Evolutionary conservation across 2,329 filamentous ascomycete species (phyloP).

Genomic region (Rasamsonia emersonii): DNA sequence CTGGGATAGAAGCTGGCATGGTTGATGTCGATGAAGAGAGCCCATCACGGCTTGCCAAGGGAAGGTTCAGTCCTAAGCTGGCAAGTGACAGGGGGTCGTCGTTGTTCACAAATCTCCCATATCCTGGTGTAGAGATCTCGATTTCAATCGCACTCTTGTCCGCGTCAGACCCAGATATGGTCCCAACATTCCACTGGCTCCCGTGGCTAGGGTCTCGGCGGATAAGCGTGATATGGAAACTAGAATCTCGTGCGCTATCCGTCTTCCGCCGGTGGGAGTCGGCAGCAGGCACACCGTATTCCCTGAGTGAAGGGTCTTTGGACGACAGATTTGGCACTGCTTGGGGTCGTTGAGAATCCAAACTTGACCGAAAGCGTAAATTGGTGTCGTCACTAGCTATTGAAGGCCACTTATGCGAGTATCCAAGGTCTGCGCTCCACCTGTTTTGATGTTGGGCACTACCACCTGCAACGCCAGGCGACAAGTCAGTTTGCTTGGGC

Average conservation of each 20-base stretch:
- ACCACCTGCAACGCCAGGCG: conserved; percentile 5
- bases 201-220: conserved; percentile 63
- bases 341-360: conserved; percentile 20
- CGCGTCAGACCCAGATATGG: conserved; percentile 40
- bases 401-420: conserved; percentile 13
- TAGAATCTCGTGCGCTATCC: conserved; percentile 7
- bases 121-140: conserved; percentile 52
- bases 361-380: conserved; percentile 22
- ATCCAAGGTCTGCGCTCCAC: conserved; percentile 22
- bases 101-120: conserved; percentile 46
- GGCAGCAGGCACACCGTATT: too few relatives aligned
- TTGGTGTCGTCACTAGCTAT: too few relatives aligned
- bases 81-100: conserved; percentile 28
- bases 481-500: conserved; percentile 16
- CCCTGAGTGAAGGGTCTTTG: too few relatives aligned
- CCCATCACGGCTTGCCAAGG: neutral
- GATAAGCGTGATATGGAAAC: conserved; percentile 51
- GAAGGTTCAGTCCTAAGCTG: conserved; percentile 18
- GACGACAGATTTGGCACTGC: conserved; percentile 17
- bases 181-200: conserved; percentile 68
- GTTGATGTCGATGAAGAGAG: neutral
- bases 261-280: conserved; percentile 1
- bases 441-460: conserved; percentile 15
- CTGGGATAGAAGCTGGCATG: neutral
- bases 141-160: conserved; percentile 37